Evolutionary conservation across 2,329 filamentous ascomycete species (phyloP), one percentile per base, ranked within the genome.

Genomic region (Aspergillus quadrilineatus): DNA sequence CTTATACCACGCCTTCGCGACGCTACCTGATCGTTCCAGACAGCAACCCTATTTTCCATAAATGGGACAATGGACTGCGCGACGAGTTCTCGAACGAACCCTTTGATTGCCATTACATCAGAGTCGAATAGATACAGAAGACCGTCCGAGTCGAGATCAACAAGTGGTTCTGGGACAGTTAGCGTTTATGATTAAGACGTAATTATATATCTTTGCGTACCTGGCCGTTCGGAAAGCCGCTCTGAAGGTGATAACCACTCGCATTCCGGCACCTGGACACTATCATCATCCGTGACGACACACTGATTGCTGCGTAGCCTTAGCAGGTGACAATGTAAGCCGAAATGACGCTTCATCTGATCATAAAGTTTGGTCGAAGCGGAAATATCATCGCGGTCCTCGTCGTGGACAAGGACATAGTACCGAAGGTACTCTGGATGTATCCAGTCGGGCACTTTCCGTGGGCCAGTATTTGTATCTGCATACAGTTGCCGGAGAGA

Each of bases 281-380:
- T 93, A 69, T 97, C 93, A 70, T 97, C 92, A 71, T 97, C 94
- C 1, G 91, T 92, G 60, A 92, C 86, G 36, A 90, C 87, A 72
- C 91, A 93, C 69, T 92, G 89, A 37, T 86, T 89, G 67, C 90
- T 95, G 64, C 93, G 85, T 50, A 99, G 78, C 61, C 95, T 82
- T 34, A 99, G 80, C 9, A 99, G 80, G 74, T 99, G 94, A 70
- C 94, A 99, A 74, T 99, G 92, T 47, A 97, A 79, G 1, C 94
- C 94, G 62, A 99, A 90, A 75, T 97, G 91, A n/a, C 94, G 86
- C 75, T 97, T 99, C 95, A 99, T 99, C 73, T 97, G 91, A 65
- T 99, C 94, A 73, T 96, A 99, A 29, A 97, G 80, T 15, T 86
- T 85, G 73, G 93, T 93, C 10, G 92, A 96, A 74, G 92, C 89